Evolutionary conservation across 352 stramenopile genomes (phyloP).

Genomic region (Chrysophaeum taylorii): DNA sequence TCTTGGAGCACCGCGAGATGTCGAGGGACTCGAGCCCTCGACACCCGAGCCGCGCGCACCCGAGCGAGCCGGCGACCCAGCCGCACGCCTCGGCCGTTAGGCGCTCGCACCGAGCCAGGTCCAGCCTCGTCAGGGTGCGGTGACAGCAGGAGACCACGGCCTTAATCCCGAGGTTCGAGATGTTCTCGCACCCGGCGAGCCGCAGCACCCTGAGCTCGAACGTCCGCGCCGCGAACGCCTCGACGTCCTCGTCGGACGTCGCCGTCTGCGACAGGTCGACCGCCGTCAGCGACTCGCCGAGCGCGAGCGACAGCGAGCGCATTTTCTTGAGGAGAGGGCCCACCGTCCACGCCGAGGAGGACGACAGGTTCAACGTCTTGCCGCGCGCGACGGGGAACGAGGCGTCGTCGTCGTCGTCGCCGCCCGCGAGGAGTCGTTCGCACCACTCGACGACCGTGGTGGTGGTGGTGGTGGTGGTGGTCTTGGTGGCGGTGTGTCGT

Average conservation of each 20-base stretch:
- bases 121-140: constrained; percentile 18
- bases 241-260: constrained; percentile 14
- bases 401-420: not conserved
- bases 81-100: constrained; percentile 17
- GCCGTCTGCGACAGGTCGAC: constrained; percentile 18
- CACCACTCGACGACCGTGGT: not conserved
- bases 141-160: constrained; percentile 8
- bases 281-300: constrained; percentile 20
- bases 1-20: constrained; percentile 11
- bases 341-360: not conserved
- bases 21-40: constrained; percentile 12
- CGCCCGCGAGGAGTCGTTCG: not conserved
- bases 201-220: constrained; percentile 15
- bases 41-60: constrained; percentile 11
- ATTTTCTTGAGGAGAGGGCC: not conserved
- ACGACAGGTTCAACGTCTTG: not conserved
- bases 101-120: constrained; percentile 18
- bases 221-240: constrained; percentile 17
- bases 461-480: not conserved
- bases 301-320: constrained; percentile 16
- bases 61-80: constrained; percentile 21
- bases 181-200: constrained; percentile 11
- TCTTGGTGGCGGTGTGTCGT: no score
- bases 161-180: constrained; percentile 15
- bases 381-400: not conserved